Evolutionary conservation across 1,284 basidiomycete genomes (phyloP), one percentile per base, ranked within the genome.

Genomic region (Trichosporon sp.): DNA sequence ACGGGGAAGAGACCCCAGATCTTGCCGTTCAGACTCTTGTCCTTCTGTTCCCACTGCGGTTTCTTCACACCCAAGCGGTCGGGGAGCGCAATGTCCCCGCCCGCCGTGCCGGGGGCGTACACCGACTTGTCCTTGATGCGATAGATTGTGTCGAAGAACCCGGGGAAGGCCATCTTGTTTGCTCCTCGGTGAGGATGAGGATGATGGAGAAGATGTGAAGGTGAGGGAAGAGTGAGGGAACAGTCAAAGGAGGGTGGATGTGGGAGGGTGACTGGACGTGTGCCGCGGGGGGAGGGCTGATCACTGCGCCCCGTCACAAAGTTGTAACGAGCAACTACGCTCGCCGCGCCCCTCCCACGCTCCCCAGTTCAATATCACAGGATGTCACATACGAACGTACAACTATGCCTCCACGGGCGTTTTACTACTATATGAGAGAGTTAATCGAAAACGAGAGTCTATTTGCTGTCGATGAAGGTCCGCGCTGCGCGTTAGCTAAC

Each of bases 391-490:
- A 46, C n/a, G 12, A 59, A 59, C 54, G 21, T 59, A 59, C 54
- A 59, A 59, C 54, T 31, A 46, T 46, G 43, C 43, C 43, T 16
- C 43, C 16, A 5, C n/a, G 43, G 16, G 43, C 16, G 26, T 46
- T n/a, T 46, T 46, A 46, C 16, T 46, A 46, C 43, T 46, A 46
- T 46, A 46, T 14, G 43, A 46, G 40, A 46, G 16, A 16, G 43
- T 8, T 26, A 26, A 46, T 16, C 14, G 43, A n/a, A 14, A 46
- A n/a, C 14, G 43, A 46, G 16, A 46, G 43, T 61, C 56, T 61
- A 61, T 61, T 61, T 61, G 59, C 59, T 12, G 65, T 66, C 65
- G 46, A 66, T 35, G 46, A 66, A 66, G 14, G 43, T 48, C 19
- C 65, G 59, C 8, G 64, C 37, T 65, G 64, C 26, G 4, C 4